Percentiles rank a stretch among this genome's conserved stretches.
These are phyloP conservation scores for Sophora flavescens DNA, from an alignment of 306 rosid species.

Conservation along the genomic window DNA sequence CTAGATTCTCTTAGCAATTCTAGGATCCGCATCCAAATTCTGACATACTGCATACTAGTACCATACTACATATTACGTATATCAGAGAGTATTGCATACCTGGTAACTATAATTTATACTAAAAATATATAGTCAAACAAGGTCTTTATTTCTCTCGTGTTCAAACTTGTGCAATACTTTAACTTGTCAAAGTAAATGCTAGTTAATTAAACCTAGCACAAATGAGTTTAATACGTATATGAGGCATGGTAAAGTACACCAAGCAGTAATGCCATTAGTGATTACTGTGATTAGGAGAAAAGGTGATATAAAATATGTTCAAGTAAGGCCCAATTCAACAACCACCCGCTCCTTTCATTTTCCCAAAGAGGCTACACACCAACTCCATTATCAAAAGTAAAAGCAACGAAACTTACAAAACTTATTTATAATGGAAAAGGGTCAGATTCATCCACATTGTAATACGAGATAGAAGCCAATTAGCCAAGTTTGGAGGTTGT, in stretches of 20 bases:
- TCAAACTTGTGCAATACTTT: neutral
- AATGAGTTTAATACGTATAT: neutral
- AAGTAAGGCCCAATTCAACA: constrained; percentile 55
- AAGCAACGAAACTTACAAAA: constrained; percentile 67
- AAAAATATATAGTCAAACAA: neutral
- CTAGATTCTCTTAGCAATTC: neutral
- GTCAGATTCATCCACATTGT: constrained; percentile 42
- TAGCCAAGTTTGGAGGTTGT: constrained; percentile 41
- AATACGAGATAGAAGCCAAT: neutral
- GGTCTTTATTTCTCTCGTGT: neutral
- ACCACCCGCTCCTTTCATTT: constrained; percentile 70
- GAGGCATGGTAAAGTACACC: constrained; percentile 3
- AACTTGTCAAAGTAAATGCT: constrained; percentile 22
- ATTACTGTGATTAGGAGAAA: neutral
- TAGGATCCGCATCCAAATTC: neutral
- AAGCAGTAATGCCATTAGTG: constrained; percentile 8
- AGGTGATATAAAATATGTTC: neutral
- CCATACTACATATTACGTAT: no score
- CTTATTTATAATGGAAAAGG: neutral
- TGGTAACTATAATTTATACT: neutral
- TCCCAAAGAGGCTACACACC: constrained; percentile 72
- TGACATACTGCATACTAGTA: neutral
- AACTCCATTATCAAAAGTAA: constrained; percentile 75
- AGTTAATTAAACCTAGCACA: neutral
- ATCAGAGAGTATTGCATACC: no score